Conservation (phyloP, 768 basidiomycete genomes). For the Auricularia cornea region DNA sequence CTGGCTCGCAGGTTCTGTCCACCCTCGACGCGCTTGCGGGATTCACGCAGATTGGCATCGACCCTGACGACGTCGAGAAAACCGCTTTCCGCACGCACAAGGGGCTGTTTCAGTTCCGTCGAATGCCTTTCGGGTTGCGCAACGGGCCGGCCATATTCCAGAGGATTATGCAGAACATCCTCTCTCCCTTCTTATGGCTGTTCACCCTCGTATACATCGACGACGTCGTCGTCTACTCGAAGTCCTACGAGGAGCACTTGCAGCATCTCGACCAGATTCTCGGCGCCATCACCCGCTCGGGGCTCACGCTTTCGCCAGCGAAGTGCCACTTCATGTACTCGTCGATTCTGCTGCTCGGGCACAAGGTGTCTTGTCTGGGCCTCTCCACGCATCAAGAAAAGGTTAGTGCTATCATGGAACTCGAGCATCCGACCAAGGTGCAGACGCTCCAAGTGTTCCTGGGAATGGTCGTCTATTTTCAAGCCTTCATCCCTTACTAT, state of each 20-base stretch:
- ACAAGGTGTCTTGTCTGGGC: too few species aligned
- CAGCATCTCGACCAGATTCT: conserved; percentile 13
- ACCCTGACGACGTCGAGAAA: conserved; percentile 20
- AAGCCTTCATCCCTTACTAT: too few species aligned
- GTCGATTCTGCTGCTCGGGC: conserved; percentile 27
- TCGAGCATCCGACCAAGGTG: conserved; percentile 18
- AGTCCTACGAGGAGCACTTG: conserved; percentile 21
- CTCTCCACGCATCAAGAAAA: conserved; percentile 31
- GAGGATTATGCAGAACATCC: conserved; percentile 30
- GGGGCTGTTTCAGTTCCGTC: too few species aligned
- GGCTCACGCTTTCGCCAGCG: conserved; percentile 25
- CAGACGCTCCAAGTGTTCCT: conserved; percentile 25
- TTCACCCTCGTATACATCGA: too few species aligned
- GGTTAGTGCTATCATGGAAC: conserved; percentile 24
- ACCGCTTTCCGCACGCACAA: conserved; percentile 31
- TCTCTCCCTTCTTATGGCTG: conserved; percentile 14
- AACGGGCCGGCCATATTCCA: conserved; percentile 33
- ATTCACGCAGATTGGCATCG: conserved; percentile 32
- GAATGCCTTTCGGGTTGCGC: conserved; percentile 5
- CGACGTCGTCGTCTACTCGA: conserved; percentile 30
- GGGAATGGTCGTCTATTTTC: conserved; percentile 32
- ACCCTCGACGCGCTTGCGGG: conserved; percentile 30
- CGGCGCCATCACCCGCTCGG: conserved; percentile 9
- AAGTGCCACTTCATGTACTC: conserved; percentile 30
- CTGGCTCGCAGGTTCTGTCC: conserved; percentile 24